Percentiles rank a stretch among this genome's conserved stretches.
Conservation (phyloP, 139 green algal species). For the Closterium sp. region DNA sequence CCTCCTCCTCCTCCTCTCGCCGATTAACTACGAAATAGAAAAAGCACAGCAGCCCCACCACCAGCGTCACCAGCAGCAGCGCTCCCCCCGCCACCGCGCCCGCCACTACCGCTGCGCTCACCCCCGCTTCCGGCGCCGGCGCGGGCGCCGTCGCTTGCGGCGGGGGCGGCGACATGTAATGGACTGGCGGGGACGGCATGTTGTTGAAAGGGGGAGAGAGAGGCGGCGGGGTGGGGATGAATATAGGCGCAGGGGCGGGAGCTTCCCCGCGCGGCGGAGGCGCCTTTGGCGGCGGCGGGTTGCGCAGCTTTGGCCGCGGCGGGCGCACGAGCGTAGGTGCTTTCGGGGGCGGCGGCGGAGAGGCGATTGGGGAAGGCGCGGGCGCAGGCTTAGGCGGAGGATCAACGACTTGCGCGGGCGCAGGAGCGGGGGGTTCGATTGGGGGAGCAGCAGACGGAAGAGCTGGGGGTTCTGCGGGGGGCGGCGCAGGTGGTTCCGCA, state of each 20-base stretch:
- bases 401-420: neutral
- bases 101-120: neutral
- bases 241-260: neutral
- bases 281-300: too few species aligned
- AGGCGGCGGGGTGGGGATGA: neutral
- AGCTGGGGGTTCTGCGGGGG: neutral
- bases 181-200: neutral
- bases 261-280: neutral
- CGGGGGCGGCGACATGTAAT: neutral
- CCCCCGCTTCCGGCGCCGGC: neutral
- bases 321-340: neutral
- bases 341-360: neutral
- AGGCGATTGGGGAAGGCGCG: neutral
- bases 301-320: neutral
- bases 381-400: neutral
- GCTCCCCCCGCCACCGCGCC: neutral
- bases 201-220: neutral
- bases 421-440: neutral
- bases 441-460: neutral
- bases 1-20: neutral
- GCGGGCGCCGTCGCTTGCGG: neutral
- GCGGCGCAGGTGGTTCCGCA: neutral
- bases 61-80: neutral
- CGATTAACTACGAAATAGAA: neutral
- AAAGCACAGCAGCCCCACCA: neutral